Evolutionary conservation across 2,329 filamentous ascomycete genomes (phyloP), one percentile per base, ranked within the genome.

Genomic region (Curvularia lunata): DNA sequence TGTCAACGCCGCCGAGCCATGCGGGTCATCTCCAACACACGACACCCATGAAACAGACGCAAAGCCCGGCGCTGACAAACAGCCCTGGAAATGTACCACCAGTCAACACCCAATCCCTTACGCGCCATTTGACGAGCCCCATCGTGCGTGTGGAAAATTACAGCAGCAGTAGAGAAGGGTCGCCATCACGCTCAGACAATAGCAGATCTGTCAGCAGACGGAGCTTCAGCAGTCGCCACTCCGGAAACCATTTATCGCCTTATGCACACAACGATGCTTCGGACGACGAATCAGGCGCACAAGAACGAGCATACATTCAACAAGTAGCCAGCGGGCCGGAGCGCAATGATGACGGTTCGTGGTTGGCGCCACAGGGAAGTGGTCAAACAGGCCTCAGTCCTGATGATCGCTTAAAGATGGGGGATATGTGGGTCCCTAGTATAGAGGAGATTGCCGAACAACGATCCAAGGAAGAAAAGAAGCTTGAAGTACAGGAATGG

Each of bases 401-500:
- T 8, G 67, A 74, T 5, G 74, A 79, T 34, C 78, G 84, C 43
- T 77, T 75, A 28, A 63, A 69, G 30, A 67, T 80, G 61, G 72
- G 70, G 4, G 70, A 82, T 52, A 71, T 75, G 16, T 77, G 77
- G 45, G 75, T 84, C 4, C 77, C 77, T 13, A 85, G 79, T 48
- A 74, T 84, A 7, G 82, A 83, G 47, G 83, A 86, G 25, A 73
- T 84, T 48, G 78, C 80, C 47, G 74, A 80, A 42, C 74, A 80
- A 56, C 78, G 80, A 48, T 74, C 80, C 32, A 72, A 79, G 30
- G 77, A 80, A 3, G 81, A 84, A 49, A 84, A 81, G 64, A 84
- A 84, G 56, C 75, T 78, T 8, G 82, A 84, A 52, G 84, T 86
- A 32, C 77, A 79, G 50, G 75, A 79, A 21, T 86, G 84, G 84